Base-by-base conservation (phyloP, 805 yeast genomes). In the Barnettozyma pratensis region DNA sequence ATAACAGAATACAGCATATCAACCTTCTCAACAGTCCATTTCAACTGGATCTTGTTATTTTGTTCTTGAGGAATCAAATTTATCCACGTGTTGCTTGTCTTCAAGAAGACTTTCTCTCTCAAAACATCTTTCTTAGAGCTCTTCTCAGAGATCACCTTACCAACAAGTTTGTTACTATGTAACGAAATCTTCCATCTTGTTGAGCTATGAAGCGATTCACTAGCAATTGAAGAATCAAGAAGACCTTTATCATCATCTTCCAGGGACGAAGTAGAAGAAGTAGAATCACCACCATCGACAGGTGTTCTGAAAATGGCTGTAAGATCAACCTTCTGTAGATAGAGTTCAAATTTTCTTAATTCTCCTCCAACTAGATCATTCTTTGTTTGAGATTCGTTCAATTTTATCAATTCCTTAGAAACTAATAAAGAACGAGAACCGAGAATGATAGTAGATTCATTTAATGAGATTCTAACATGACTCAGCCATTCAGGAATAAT, bases 401-500 rank as follows among this genome's bases (percentile, higher is more conserved):
- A 47, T 26, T 70, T 63, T 42, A 72, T 64, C 1, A 67, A 54
- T 27, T 68, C 70, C 19, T 70, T 65, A 5, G 76, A 72, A 58
- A 74, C 60, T 42, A 74, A 61, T 2, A 74, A 64, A 1, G 78
- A 74, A 37, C 79, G 64, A 7, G 74, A 66, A 4, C 77, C 77
- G 10, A 72, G 41, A 4, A 61, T 47, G 1, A 69, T 30, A 3
- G 51, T 52, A 5, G 68, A 54, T 11, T 61, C 55, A 11, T 47
- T 36, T 4, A 50, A 42, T 1, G 39, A 14, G 10, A 54, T 9
- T 5, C 47, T 54, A 3, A 50, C 40, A 3, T 41, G 44, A 5
- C 55, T 44, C 3, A 57, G 30, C 63, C 62, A 61, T 3, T 28
- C 7, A 37, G 52, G 72, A 55, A 61, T 45, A 26, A 50, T 11